Evolutionary conservation across 1,284 basidiomycete genomes (phyloP), one percentile per base, ranked within the genome.

Genomic region (Puccinia sorghi): DNA sequence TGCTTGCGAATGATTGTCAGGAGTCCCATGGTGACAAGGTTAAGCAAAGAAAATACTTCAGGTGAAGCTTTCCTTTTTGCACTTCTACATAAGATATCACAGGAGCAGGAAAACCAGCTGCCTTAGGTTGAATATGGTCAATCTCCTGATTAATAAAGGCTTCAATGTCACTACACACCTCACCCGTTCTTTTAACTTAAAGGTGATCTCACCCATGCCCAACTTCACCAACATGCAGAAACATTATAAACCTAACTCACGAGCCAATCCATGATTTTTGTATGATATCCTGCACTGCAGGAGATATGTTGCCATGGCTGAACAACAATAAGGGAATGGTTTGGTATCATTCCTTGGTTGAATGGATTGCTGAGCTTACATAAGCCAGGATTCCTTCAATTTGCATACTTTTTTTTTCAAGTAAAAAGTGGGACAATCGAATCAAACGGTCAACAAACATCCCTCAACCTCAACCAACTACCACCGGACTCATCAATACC

Each of bases 1-100:
- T 95, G 96, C 87, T 99, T 99, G 79, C 96, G 88, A 81, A 99
- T 98, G 84, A 99, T 95, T 5, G 96, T 96, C 72, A 99, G 89
- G 57, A 99, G 88, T 0, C 96, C 96, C 85, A 86, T 86, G 7
- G 8, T 64, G 48, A 50, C 9, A 50, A 46, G 43, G 4, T 50
- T 20, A 50, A 43, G 43, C 13, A 15, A 12, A 4, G 17, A 50
- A 12, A 50, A 17, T 20, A 50, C 17, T 50, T 46, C 13, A 13
- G 11, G 11, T 50, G 17, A 50, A 50, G 48, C 17, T 50, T 50
- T 50, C 9, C 17, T 50, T 50, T 50, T 20, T 50, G 48, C 13
- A 50, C 48, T 13, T 50, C 9, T 20, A 50, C 17, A 50, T 50
- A 50, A 4, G 17, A 15, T 50, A 11, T 12, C 8, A 9, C 17